Base-by-base conservation (phyloP, 169 alveolate species). In the Babesia caballi region DNA sequence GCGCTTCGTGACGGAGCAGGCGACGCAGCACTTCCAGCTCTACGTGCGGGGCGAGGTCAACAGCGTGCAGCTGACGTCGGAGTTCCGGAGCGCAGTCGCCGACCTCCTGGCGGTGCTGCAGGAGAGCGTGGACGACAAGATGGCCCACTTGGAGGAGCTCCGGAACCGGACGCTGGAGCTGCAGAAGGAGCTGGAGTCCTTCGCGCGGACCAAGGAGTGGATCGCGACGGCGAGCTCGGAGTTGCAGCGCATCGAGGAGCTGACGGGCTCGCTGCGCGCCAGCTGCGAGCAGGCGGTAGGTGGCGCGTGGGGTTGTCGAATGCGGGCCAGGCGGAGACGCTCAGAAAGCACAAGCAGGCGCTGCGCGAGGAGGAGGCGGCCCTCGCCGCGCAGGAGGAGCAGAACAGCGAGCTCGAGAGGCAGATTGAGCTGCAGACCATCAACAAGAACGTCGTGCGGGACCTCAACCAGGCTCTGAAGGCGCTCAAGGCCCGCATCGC, bases 1-100 rank as follows among this genome's bases (percentile, higher is more conserved):
- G n/a, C 71, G 35, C 8, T 53, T 67, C 17, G 65, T 78, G 33
- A 78, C 82, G 21, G 86, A 78, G 41, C 76, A 51, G 65, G 60
- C 86, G 9, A 78, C 69, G 30, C 58, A 52, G 75, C 86, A 78
- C 58, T 66, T 41, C 27, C 54, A 78, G 44, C 50, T 56, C 17
- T 78, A 58, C 54, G 17, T 78, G 21, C 36, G 50, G 44, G 75
- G 72, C 11, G 75, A 53, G 50, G 76, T 68, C 57, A 59, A 52
- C 66, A 56, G 86, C 59, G 53, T 63, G 52, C 47, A 47, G 53
- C 57, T 78, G 21, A 49, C 58, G 74, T 25, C 47, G 53, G 83
- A 66, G 30, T 50, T 78, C 36, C 58, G 56, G 1, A 47, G 36
- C 33, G 70, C 47, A 0, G 28, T 78, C 3, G 25, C 49, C 17